Evolutionary conservation across 2,329 filamentous ascomycete genomes (phyloP), one percentile per base, ranked within the genome.

Genomic region (Aspergillus nomiae): DNA sequence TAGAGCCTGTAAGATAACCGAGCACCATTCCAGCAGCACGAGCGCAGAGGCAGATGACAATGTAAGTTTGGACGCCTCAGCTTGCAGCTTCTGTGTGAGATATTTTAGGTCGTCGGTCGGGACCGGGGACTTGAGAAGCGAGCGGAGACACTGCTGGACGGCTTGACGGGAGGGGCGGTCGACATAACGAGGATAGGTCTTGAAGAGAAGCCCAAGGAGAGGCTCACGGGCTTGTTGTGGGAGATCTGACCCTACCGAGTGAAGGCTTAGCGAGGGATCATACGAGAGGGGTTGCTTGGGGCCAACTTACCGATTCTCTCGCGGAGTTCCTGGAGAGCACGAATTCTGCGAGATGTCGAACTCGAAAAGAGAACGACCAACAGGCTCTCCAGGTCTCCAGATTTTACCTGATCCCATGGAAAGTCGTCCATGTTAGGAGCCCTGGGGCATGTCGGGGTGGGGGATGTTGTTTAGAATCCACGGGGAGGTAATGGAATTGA

Each of bases 11-110:
- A 97, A 86, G 57, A 97, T 80, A 62, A 94, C 77, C 63, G 90
- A 91, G 77, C 89, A 92, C 94, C 94, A 99, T 77, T 97, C 92
- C 16, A 95, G 85, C 69, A 99, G 83, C 56, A 96, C 92, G 75
- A 97, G 96, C 6, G 93, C 91, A 77, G 89, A 96, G 50, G 86
- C 87, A 19, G 90, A 82, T 36, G 94, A 92, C 71, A 98, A 89
- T 66, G 88, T 89, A 21, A 85, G 81, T 76, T 96, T 97, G 66
- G 86, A 84, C 16, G 89, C 87, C 78, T 99, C 94, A 36, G 84
- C 81, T 65, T 89, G 87, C 63, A 97, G 77, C 56, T 86, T 86
- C 50, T 85, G 83, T 51, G 92, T 84, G 62, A 97, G 86, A 1
- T 85, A 82, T 45, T 86, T 81, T 45, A 79, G 63, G 58, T 77